Evolutionary conservation across 192 early-diverging fungal genomes (phyloP).

Genomic region (Coemansia sp.): DNA sequence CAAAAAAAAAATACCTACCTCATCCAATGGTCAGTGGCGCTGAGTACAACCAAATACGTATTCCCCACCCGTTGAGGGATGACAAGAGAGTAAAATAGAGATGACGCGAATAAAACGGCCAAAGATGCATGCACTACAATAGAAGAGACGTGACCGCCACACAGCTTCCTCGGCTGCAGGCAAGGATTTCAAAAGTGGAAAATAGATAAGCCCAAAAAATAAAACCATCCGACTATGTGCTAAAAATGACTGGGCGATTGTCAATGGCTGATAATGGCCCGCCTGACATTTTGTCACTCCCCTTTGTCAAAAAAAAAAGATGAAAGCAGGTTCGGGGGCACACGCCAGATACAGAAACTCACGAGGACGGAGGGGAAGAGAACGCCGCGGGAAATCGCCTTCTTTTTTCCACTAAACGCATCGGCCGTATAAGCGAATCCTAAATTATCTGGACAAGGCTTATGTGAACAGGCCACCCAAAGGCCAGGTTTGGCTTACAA

Average conservation of each 20-base stretch:
- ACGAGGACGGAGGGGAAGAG: neutral
- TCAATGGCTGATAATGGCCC: conserved; percentile 1
- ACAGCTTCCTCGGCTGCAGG: neutral
- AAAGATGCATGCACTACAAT: neutral
- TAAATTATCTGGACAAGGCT: neutral
- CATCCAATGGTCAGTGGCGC: neutral
- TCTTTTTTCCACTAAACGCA: neutral
- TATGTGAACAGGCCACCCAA: conserved; percentile 3
- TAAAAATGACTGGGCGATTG: neutral
- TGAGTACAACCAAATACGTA: neutral
- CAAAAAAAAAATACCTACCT: neutral
- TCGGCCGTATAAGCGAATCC: neutral
- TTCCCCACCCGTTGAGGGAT: neutral
- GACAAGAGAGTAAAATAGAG: neutral
- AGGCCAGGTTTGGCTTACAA: neutral
- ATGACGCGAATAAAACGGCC: neutral
- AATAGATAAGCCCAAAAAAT: neutral
- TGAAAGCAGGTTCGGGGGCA: neutral
- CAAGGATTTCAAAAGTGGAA: neutral
- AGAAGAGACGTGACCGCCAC: neutral
- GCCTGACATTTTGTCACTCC: neutral
- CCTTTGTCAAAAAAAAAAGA: neutral
- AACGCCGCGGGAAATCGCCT: neutral
- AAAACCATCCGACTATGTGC: neutral
- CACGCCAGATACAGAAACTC: neutral